phyloP scores from a whole-genome alignment of 2,329 filamentous ascomycete species.

The Cladophialophora chaetospira region DNA sequence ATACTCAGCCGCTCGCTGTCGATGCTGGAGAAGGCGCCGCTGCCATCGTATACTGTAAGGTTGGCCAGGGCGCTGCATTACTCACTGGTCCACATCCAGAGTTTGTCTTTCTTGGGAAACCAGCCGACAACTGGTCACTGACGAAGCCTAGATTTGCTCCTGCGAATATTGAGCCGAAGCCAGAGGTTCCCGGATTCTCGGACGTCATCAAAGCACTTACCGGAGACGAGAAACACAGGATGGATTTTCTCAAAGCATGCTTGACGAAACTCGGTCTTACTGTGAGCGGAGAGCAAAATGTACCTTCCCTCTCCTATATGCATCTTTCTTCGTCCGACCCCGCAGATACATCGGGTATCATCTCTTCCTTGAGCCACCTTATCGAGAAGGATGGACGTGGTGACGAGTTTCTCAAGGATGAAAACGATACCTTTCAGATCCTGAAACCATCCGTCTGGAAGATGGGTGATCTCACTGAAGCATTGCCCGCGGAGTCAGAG shows the following conservation, averaged over 20 bases:
- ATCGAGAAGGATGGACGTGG: conserved; percentile 67
- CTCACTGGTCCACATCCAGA: conserved; percentile 91
- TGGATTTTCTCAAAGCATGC: conserved; percentile 76
- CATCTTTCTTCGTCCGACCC: conserved; percentile 74
- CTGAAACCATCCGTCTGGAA: conserved; percentile 67
- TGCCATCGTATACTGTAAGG: conserved; percentile 78
- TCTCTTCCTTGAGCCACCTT: conserved; percentile 64
- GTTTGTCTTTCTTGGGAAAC: conserved; percentile 52
- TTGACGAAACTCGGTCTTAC: conserved; percentile 79
- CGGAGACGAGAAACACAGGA: conserved; percentile 69
- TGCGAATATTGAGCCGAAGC: conserved; percentile 70
- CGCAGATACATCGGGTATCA: conserved; percentile 65
- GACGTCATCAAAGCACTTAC: conserved; percentile 68
- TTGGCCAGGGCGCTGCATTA: conserved; percentile 77
- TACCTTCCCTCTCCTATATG: conserved; percentile 78
- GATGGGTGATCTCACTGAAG: conserved; percentile 56
- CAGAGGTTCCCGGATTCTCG: conserved; percentile 68
- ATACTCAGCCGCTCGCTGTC: conserved; percentile 72
- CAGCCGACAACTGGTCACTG: conserved; percentile 32
- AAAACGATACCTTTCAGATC: conserved; percentile 80
- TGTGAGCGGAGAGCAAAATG: conserved; percentile 68
- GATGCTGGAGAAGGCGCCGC: conserved; percentile 73
- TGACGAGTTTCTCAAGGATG: conserved; percentile 73
- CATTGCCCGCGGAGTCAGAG: conserved; percentile 46
- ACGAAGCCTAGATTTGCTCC: conserved; percentile 70